Percentiles rank a stretch among this genome's conserved stretches.
Evolutionary conservation across 2,329 filamentous ascomycete genomes (phyloP).

Genomic region (Sporothrix schenckii): DNA sequence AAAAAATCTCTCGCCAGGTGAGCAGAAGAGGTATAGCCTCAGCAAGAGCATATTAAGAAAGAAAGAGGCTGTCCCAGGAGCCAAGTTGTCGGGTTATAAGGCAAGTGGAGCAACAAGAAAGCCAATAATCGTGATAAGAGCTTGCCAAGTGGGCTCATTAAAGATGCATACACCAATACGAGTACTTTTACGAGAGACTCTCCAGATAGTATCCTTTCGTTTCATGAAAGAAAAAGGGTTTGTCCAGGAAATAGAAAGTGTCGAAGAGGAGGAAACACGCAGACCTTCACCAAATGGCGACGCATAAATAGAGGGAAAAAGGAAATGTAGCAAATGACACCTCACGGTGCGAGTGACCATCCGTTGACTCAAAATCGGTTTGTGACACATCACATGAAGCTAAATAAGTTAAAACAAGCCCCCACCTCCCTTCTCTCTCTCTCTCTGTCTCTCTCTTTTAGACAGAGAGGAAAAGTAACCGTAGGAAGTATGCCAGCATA

Average conservation of each 20-base stretch:
- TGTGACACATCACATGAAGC: slow-evolving; percentile 4
- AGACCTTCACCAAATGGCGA: background rate
- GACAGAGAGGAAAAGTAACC: background rate
- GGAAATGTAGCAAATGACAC: background rate
- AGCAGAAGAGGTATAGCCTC: background rate
- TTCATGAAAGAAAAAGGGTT: background rate
- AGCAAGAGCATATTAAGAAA: background rate
- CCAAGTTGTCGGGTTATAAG: slow-evolving; percentile 24
- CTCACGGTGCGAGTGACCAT: background rate
- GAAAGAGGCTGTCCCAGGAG: slow-evolving; percentile 26
- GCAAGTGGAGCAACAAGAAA: background rate
- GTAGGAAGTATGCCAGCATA: too few relatives aligned
- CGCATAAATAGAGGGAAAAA: slow-evolving; percentile 1
- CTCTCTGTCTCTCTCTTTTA: too few relatives aligned
- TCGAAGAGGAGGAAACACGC: too few relatives aligned
- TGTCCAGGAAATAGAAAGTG: background rate
- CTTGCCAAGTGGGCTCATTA: background rate
- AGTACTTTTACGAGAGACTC: background rate
- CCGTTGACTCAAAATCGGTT: background rate
- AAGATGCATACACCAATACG: background rate
- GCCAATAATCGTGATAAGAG: background rate
- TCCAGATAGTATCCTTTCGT: background rate
- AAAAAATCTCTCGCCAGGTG: background rate
- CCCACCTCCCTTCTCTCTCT: too few relatives aligned
- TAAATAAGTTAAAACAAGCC: background rate